Evolutionary conservation across 2,329 filamentous ascomycete species (phyloP).

Genomic region (Scorias spongiosa): DNA sequence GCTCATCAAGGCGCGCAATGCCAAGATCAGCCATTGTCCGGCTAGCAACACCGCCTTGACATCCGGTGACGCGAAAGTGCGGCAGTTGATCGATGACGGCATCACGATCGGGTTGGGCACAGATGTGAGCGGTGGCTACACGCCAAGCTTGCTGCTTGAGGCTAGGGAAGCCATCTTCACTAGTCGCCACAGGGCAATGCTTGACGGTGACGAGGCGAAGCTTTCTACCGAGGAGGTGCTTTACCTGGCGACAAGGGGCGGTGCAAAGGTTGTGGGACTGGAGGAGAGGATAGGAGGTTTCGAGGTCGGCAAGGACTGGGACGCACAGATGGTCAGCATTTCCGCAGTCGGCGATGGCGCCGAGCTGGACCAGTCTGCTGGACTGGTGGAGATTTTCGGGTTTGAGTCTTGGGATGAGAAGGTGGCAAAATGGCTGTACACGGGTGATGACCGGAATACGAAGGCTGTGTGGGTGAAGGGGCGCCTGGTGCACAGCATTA

Average conservation of each 20-base stretch:
- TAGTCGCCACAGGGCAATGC: conserved; percentile 54
- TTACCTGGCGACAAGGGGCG: conserved; percentile 76
- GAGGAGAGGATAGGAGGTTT: conserved; percentile 61
- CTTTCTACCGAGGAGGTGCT: conserved; percentile 74
- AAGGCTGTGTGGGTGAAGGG: conserved; percentile 80
- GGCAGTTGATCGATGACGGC: conserved; percentile 57
- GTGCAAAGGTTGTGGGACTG: conserved; percentile 66
- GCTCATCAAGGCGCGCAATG: conserved; percentile 44
- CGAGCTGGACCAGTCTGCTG: conserved; percentile 24
- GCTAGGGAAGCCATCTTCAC: conserved; percentile 68
- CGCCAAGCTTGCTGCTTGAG: conserved; percentile 66
- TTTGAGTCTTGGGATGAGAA: conserved; percentile 79
- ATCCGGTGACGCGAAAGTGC: conserved; percentile 61
- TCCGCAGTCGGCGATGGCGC: conserved; percentile 23
- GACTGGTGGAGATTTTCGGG: conserved; percentile 76
- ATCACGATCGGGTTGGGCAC: conserved; percentile 77
- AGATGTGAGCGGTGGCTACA: conserved; percentile 81
- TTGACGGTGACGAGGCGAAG: conserved; percentile 33
- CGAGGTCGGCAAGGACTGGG: conserved; percentile 75
- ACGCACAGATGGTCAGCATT: conserved; percentile 69
- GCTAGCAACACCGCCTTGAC: conserved; percentile 73
- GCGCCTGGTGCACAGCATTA: conserved; percentile 50
- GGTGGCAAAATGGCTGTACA: conserved; percentile 88
- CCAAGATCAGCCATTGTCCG: conserved; percentile 73
- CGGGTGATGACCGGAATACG: conserved; percentile 85